These are phyloP conservation scores for Rutidosis leptorrhynchoides DNA, from an alignment of 129 eudicot genomes.

Conservation along the genomic window DNA sequence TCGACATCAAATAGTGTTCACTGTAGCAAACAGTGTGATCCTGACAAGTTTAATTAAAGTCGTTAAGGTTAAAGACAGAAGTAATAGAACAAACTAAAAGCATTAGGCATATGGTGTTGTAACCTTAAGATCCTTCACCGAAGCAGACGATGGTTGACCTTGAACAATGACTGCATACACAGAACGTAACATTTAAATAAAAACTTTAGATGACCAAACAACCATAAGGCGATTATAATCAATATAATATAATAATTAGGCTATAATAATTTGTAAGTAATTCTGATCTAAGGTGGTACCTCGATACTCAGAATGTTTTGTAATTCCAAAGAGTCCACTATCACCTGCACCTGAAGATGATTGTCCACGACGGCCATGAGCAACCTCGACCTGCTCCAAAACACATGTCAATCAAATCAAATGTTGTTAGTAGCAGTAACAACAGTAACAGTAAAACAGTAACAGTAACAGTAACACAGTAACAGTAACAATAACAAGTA, in stretches of 20 bases:
- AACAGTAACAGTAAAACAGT: too few species aligned
- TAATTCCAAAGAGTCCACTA: constrained; percentile 67
- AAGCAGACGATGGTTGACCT: constrained; percentile 93
- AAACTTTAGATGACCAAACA: background rate
- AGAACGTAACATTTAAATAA: constrained; percentile 8
- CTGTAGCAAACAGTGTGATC: too few species aligned
- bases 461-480: too few species aligned
- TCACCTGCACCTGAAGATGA: too few species aligned
- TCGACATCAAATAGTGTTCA: too few species aligned
- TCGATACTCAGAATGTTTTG: constrained; percentile 88
- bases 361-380: constrained; percentile 64
- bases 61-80: background rate
- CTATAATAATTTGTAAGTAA: background rate
- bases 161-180: constrained; percentile 66
- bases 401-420: background rate
- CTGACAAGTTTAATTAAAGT: constrained; percentile 29
- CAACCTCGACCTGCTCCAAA: constrained; percentile 77
- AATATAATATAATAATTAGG: too few species aligned
- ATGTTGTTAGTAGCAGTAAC: background rate
- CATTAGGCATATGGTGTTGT: constrained; percentile 13
- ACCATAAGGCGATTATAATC: too few species aligned
- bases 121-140: constrained; percentile 98
- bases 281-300: constrained; percentile 38
- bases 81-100: background rate
- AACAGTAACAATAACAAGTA: too few species aligned